A percentile compares a stretch with the other conserved stretches of the same genome.
These are phyloP conservation scores for Xylaria intraflava DNA, from an alignment of 495 filamentous ascomycete genomes.

Conservation along the genomic window DNA sequence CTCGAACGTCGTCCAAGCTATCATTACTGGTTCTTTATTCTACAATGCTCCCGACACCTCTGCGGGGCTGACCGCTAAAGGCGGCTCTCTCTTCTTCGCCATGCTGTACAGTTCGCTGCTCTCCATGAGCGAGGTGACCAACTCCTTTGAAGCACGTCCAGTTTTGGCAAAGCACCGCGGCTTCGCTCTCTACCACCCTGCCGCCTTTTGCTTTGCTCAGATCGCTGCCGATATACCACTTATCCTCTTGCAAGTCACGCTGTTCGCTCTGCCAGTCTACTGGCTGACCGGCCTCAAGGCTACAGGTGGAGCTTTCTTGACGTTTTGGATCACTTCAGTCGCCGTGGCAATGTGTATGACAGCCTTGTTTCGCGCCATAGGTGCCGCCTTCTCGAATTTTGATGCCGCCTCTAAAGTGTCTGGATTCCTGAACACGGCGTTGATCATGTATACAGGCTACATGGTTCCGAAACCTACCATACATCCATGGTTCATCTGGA, in stretches of 20 bases:
- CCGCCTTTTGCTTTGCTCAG: conserved; percentile 71
- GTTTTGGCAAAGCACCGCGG: conserved; percentile 79
- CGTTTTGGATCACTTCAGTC: not conserved
- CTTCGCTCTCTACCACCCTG: conserved; percentile 78
- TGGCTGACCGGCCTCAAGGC: not conserved
- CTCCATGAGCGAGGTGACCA: conserved; percentile 67
- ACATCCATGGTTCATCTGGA: conserved; percentile 78
- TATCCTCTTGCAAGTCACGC: conserved; percentile 57
- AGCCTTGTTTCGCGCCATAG: not conserved
- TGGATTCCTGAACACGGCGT: not conserved
- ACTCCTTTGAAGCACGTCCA: conserved; percentile 61
- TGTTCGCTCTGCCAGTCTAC: conserved; percentile 50
- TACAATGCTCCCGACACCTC: conserved; percentile 59
- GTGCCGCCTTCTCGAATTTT: no score
- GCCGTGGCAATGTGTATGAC: not conserved
- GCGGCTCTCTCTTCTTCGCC: conserved; percentile 60
- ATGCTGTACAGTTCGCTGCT: conserved; percentile 77
- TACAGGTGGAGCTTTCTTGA: not conserved
- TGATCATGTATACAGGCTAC: conserved; percentile 32
- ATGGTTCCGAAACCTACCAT: conserved; percentile 66
- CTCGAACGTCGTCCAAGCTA: conserved; percentile 53
- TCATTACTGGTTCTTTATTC: conserved; percentile 74
- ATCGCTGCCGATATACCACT: conserved; percentile 71
- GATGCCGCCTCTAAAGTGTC: not conserved
- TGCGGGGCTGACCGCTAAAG: conserved; percentile 47